A percentile compares a stretch with the other conserved stretches of the same genome.
Conservation (phyloP, 441 rosid species). For the Lepidium campestre region DNA sequence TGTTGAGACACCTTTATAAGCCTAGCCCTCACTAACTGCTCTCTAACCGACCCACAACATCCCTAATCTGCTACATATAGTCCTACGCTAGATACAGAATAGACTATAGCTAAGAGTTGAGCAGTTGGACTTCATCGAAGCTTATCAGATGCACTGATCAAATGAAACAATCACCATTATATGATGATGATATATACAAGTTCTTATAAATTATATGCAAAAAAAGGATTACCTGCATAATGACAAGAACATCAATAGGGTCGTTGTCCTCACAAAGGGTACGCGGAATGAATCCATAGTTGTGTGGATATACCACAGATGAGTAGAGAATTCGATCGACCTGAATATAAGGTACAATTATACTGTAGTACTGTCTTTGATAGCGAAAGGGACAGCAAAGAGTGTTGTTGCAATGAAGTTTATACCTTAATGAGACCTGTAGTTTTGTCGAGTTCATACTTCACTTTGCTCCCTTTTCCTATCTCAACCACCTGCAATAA, state of each 20-base stretch:
- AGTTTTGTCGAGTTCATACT: conserved; percentile 74
- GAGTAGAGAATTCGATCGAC: conserved; percentile 74
- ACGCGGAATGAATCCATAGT: conserved; percentile 76
- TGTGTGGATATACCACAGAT: conserved; percentile 77
- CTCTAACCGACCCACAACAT: not conserved
- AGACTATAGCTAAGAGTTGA: not conserved
- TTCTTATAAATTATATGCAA: not conserved
- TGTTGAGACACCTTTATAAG: not conserved
- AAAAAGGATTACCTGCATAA: conserved; percentile 52
- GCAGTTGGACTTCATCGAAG: not conserved
- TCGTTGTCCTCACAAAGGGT: conserved; percentile 75
- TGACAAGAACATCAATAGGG: conserved; percentile 68
- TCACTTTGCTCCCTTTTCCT: conserved; percentile 70
- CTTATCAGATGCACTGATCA: not conserved
- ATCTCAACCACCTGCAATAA: conserved; percentile 62
- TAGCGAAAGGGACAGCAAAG: not conserved
- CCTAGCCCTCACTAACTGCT: not conserved
- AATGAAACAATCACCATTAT: not conserved
- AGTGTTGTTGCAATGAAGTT: not conserved
- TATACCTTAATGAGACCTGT: conserved; percentile 67
- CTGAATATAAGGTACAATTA: conserved; percentile 28
- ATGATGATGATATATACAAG: not conserved
- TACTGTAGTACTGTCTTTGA: conserved; percentile 2
- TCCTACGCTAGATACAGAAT: not conserved
- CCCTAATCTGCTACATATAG: not conserved